Evolutionary conservation across 140 eudicot genomes (phyloP).

Genomic region (Oenanthe javanica): DNA sequence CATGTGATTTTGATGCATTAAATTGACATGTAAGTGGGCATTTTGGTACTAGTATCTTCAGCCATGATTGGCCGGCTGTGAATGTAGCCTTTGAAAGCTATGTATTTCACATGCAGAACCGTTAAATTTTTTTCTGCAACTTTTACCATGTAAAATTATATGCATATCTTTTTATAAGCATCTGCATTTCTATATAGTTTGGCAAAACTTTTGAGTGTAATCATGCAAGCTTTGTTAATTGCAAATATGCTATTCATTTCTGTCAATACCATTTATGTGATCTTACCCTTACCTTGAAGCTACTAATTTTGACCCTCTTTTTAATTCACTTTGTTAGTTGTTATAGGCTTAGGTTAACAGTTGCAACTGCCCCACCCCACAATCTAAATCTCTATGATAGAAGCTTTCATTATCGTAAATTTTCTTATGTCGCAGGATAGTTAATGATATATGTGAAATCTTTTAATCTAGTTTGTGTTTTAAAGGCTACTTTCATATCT

Average conservation of each 20-base stretch:
- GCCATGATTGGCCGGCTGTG: constrained; percentile 8
- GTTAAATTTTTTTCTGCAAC: constrained; percentile 12
- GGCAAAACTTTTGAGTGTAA: constrained; percentile 13
- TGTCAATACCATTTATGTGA: constrained; percentile 34
- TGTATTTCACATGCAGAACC: constrained; percentile 37
- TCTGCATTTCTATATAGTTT: constrained; percentile 15
- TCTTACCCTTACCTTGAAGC: constrained; percentile 42
- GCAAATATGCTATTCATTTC: constrained; percentile 31
- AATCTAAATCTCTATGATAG: constrained; percentile 24
- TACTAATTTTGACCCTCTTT: constrained; percentile 24
- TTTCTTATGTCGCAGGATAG: neutral
- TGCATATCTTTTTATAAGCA: neutral
- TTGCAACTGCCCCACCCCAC: constrained; percentile 40
- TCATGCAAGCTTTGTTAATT: constrained; percentile 46
- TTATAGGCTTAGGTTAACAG: constrained; percentile 7
- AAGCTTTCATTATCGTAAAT: neutral
- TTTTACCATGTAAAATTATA: constrained; percentile 8
- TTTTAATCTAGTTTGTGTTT: neutral
- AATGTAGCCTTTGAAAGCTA: constrained; percentile 34
- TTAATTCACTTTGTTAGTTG: constrained; percentile 18
- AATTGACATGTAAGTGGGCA: neutral
- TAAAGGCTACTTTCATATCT: constrained; percentile 7
- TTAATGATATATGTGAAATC: constrained; percentile 3
- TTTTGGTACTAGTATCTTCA: constrained; percentile 5
- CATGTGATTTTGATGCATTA: neutral